phyloP scores from a whole-genome alignment of 352 stramenopile genomes.

The Phytophthora pinifolia region DNA sequence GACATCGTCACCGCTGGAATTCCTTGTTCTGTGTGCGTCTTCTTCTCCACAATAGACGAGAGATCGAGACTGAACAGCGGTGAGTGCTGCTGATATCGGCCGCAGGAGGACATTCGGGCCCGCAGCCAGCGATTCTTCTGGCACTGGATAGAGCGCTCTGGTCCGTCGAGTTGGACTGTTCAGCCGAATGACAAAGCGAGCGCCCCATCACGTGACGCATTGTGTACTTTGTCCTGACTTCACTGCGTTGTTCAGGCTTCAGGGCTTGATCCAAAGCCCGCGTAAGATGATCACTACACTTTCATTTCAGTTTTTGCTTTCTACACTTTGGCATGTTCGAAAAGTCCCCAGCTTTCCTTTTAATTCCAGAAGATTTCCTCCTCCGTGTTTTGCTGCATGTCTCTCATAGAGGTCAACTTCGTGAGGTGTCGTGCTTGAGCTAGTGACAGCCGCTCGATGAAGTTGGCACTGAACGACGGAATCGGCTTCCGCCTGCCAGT shows the following conservation, averaged over 20 bases:
- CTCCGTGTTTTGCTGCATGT: slow-evolving; percentile 29
- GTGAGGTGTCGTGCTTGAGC: slow-evolving; percentile 37
- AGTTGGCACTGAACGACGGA: slow-evolving; percentile 30
- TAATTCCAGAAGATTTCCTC: slow-evolving; percentile 31
- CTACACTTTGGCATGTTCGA: neutral
- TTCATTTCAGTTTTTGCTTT: too few relatives aligned
- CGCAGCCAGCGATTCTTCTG: slow-evolving; percentile 10
- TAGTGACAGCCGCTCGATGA: slow-evolving; percentile 37
- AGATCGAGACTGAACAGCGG: neutral
- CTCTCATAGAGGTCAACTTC: slow-evolving; percentile 28
- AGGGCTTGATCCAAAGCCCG: too few relatives aligned
- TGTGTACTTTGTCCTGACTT: neutral
- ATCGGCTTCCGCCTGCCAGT: slow-evolving; percentile 25
- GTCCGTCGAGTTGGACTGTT: too few relatives aligned
- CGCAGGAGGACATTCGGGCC: neutral
- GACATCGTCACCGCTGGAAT: too few relatives aligned
- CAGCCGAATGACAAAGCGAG: neutral
- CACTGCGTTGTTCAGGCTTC: too few relatives aligned
- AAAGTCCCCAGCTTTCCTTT: neutral
- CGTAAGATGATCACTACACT: too few relatives aligned
- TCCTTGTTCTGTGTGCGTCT: too few relatives aligned
- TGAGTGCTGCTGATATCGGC: too few relatives aligned
- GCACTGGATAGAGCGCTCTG: neutral
- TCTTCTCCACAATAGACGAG: neutral
- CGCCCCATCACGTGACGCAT: neutral